Evolutionary conservation across 225 moss, liverwort and hornwort genomes (phyloP), one percentile per base, ranked within the genome.

Genomic region (Marchantia polymorpha): DNA sequence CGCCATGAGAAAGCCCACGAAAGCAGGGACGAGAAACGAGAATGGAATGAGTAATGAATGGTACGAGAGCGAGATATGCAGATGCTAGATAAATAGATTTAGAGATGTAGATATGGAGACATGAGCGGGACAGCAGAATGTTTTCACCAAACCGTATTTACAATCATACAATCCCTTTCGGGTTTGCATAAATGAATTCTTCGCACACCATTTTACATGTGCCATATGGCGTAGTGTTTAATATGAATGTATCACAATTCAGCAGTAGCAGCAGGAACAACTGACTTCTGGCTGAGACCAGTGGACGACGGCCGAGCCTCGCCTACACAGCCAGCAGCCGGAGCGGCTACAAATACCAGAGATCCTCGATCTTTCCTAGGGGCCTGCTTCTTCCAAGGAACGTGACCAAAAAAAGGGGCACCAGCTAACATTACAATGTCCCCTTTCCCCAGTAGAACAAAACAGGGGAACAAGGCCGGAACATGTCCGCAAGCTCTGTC

Each of bases 151-250:
- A 73, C 73, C 30, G 60, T 73, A 80, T 73, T 50, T 61, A 80
- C 58, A 74, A 69, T 78, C 69, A 76, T 50, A 75, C 61, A 72
- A 71, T 75, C 55, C 78, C 79, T 79, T 75, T 69, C 71, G 79
- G 74, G 39, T 72, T 73, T 64, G 70, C 75, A 81, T 79, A 75
- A 79, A 79, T 69, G 60, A 81, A 75, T 76, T 75, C 52, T 76
- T 79, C 63, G 81, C 78, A 79, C 75, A 72, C 78, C 85, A 82
- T 79, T 75, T 69, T 85, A 82, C 81, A 85, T 79, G 63, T 75
- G 67, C 84, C 75, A 79, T 52, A 81, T 71, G 81, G 81, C 72
- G 39, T 14, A 77, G 68, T 46, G 77, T 70, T 84, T 64, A 46
- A 81, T 54, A 81, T 71, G 74, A 79, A 49, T 84, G 74, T 20